phyloP scores from a whole-genome alignment of 306 rosid genomes.

The Cucurbita maxima region DNA sequence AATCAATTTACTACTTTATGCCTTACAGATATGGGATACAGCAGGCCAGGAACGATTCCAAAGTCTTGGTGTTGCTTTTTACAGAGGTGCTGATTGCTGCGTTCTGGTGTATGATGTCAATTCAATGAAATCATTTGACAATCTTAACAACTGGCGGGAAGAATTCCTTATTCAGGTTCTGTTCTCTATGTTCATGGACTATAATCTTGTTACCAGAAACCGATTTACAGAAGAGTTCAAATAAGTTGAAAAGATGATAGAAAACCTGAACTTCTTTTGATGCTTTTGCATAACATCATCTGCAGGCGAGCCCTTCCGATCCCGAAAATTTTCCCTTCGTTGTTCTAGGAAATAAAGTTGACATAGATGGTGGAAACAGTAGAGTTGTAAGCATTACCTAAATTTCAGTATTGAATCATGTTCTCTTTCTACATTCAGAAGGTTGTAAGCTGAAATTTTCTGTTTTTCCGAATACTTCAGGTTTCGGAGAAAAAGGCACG shows the following conservation, averaged over 20 bases:
- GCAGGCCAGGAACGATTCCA: conserved; percentile 99
- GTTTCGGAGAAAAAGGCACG: conserved; percentile 95
- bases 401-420: not conserved
- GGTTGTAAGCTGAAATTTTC: not conserved
- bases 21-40: conserved; percentile 86
- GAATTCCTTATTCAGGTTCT: conserved; percentile 89
- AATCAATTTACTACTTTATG: no score
- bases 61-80: conserved; percentile 98
- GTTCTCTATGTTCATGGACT: not conserved
- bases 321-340: conserved; percentile 98
- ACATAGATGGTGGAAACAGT: conserved; percentile 89
- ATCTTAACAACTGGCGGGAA: conserved; percentile 97
- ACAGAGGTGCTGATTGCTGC: conserved; percentile 98
- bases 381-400: conserved; percentile 63
- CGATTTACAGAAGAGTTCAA: not conserved
- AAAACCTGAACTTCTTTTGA: not conserved
- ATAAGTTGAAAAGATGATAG: not conserved
- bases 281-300: conserved; percentile 15
- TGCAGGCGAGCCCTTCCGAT: conserved; percentile 96
- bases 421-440: not conserved
- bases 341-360: conserved; percentile 92
- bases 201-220: not conserved
- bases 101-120: conserved; percentile 97
- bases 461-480: conserved; percentile 21
- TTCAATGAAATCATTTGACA: conserved; percentile 91